phyloP scores from a whole-genome alignment of 2,329 filamentous ascomycete species.

The Ceratocystis eucalypticola region DNA sequence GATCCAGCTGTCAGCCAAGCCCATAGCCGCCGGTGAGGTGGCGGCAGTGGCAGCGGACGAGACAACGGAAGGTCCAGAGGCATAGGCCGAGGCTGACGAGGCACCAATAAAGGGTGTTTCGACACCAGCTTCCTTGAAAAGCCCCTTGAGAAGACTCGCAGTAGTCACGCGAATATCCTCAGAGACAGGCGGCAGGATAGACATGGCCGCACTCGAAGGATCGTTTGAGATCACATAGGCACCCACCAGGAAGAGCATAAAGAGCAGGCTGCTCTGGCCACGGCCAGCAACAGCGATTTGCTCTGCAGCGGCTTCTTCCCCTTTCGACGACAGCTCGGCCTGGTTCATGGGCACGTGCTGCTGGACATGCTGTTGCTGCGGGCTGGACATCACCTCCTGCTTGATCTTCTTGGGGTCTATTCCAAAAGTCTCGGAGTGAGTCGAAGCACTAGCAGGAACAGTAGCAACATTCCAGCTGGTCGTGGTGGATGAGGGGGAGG shows the following conservation, averaged over 20 bases:
- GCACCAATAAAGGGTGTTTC: slow-evolving; percentile 22
- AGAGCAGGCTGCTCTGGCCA: slow-evolving; percentile 68
- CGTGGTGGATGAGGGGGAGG: slow-evolving; percentile 2
- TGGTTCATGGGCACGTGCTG: slow-evolving; percentile 41
- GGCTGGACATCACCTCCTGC: slow-evolving; percentile 30
- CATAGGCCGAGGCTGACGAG: slow-evolving; percentile 11
- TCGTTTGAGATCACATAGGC: slow-evolving; percentile 89
- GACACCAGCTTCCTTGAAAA: slow-evolving; percentile 68
- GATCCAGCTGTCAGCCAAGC: slow-evolving; percentile 26
- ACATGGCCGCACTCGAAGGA: slow-evolving; percentile 38
- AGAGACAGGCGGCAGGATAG: slow-evolving; percentile 62
- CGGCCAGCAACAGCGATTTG: slow-evolving; percentile 35
- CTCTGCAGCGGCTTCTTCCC: slow-evolving; percentile 24
- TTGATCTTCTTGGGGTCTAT: slow-evolving; percentile 30
- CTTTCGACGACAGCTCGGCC: slow-evolving; percentile 25
- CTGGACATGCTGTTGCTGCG: slow-evolving; percentile 23
- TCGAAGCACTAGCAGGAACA: neutral
- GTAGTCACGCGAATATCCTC: slow-evolving; percentile 70
- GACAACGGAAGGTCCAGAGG: neutral
- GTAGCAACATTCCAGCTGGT: slow-evolving; percentile 28
- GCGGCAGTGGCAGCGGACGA: neutral
- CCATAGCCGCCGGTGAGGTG: slow-evolving; percentile 13
- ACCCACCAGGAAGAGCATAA: slow-evolving; percentile 93
- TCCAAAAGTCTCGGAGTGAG: slow-evolving; percentile 34
- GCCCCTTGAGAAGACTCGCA: slow-evolving; percentile 62